These are phyloP conservation scores for Moringa oleifera DNA, from an alignment of 345 rosid genomes.

Conservation along the genomic window DNA sequence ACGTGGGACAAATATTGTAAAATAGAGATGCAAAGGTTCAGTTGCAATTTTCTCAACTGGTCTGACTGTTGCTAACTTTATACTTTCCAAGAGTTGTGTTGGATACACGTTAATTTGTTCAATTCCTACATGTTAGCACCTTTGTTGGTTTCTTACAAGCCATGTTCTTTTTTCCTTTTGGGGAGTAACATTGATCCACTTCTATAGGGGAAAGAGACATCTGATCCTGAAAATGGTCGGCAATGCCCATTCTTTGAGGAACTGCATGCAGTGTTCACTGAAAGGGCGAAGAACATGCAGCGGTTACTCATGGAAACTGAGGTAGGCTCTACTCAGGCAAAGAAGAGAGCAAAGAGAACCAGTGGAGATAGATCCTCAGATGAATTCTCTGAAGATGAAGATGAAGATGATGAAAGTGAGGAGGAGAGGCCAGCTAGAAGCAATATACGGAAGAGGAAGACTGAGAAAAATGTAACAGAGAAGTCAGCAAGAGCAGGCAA, in stretches of 20 bases:
- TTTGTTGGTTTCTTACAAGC: not conserved
- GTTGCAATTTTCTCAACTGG: not conserved
- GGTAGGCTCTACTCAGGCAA: constrained; percentile 25
- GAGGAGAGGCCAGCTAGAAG: constrained; percentile 28
- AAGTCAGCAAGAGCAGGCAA: constrained; percentile 20
- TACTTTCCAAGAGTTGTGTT: too few species aligned
- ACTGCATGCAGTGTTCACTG: constrained; percentile 39
- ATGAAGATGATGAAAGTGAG: constrained; percentile 24
- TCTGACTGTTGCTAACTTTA: too few species aligned
- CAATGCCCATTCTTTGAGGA: constrained; percentile 54
- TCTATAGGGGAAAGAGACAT: constrained; percentile 53
- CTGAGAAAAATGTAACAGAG: constrained; percentile 13
- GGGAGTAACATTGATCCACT: not conserved
- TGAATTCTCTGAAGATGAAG: constrained; percentile 38
- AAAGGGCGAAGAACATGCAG: constrained; percentile 40
- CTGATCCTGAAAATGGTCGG: constrained; percentile 39
- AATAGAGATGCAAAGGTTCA: not conserved
- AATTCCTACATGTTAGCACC: not conserved
- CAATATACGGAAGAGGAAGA: constrained; percentile 39
- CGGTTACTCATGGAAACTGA: constrained; percentile 30
- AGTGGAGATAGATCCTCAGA: constrained; percentile 22
- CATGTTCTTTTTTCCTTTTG: not conserved
- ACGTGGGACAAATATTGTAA: not conserved
- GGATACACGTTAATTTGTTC: not conserved
- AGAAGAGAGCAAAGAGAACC: constrained; percentile 31